Conservation (phyloP, 106 monocot species). For the Dendrobium officinale region DNA sequence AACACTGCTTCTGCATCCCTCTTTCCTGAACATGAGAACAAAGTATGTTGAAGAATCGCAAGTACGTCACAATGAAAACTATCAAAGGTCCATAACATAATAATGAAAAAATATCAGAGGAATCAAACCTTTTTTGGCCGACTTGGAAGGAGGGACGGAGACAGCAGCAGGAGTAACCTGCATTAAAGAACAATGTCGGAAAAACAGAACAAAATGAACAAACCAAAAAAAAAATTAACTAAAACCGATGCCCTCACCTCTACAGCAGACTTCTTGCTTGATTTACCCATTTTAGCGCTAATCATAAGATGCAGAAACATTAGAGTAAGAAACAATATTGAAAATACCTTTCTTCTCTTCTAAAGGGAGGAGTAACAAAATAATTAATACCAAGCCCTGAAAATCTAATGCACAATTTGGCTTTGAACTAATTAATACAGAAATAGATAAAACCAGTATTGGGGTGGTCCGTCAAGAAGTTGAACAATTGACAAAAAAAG, state of each 20-base stretch:
- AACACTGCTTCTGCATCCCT: conserved; percentile 50
- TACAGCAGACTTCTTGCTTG: conserved; percentile 45
- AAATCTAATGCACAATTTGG: neutral
- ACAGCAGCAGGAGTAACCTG: conserved; percentile 22
- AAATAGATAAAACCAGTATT: neutral
- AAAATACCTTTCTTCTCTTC: neutral
- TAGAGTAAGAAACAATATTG: neutral
- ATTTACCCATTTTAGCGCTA: conserved; percentile 38
- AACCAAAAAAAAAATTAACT: neutral
- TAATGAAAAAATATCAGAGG: neutral
- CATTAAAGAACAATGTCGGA: neutral
- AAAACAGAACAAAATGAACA: neutral
- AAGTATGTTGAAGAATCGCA: neutral
- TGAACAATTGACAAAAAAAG: neutral
- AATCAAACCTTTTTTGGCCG: conserved; percentile 43
- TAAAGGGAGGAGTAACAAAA: neutral
- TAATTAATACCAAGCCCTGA: neutral
- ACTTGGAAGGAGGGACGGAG: conserved; percentile 15
- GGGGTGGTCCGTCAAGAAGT: neutral
- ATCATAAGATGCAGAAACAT: neutral
- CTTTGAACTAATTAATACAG: no score
- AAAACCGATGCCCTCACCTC: conserved; percentile 13
- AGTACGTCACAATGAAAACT: neutral
- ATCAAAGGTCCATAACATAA: neutral
- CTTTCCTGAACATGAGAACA: conserved; percentile 33